These are phyloP conservation scores for Stipa capillata DNA, from an alignment of 176 grass and related monocot species.

Conservation along the genomic window DNA sequence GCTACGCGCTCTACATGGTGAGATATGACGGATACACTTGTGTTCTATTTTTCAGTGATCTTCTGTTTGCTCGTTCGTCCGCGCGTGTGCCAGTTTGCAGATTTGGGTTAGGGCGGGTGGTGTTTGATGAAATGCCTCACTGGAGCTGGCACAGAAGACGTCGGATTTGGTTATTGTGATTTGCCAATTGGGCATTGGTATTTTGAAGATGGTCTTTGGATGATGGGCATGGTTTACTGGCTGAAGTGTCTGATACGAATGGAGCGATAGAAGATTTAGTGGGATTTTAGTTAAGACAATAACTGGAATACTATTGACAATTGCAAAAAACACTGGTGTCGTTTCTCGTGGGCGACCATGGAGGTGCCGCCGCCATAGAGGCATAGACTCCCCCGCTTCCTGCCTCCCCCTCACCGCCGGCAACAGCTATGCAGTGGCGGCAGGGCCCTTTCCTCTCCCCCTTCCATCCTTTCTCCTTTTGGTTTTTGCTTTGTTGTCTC, in stretches of 20 bases:
- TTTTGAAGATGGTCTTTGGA: not conserved
- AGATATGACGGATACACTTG: not conserved
- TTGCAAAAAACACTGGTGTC: too few species aligned
- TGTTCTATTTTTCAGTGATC: not conserved
- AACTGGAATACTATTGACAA: not conserved
- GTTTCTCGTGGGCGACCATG: too few species aligned
- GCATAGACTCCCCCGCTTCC: too few species aligned
- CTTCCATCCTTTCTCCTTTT: too few species aligned
- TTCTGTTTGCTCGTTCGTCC: not conserved
- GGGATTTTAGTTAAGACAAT: not conserved
- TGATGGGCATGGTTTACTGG: not conserved
- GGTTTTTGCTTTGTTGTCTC: too few species aligned
- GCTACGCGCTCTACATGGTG: constrained; percentile 91
- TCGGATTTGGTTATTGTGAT: not conserved
- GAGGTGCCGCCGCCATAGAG: too few species aligned
- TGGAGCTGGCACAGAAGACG: not conserved
- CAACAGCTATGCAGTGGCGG: too few species aligned
- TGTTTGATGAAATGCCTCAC: constrained; percentile 47
- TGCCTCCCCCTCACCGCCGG: too few species aligned
- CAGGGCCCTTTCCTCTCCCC: too few species aligned
- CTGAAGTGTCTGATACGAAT: not conserved
- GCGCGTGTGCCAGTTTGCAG: not conserved
- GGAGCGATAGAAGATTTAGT: not conserved
- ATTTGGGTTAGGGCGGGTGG: not conserved
- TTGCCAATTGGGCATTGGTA: not conserved